phyloP scores from a whole-genome alignment of 805 yeast species.

The Lipomyces sp. region DNA sequence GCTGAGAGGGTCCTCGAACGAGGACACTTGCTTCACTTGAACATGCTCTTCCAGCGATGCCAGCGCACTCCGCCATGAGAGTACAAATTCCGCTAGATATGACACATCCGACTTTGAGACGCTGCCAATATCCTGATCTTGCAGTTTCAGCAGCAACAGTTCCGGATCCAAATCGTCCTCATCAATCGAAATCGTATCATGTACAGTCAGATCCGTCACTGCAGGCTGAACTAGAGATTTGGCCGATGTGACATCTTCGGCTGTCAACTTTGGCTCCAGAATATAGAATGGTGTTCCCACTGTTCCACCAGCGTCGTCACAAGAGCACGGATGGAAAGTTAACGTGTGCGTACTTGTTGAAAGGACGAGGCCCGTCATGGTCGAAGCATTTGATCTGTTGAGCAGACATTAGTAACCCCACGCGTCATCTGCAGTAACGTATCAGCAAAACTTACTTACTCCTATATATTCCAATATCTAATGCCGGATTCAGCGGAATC shows the following conservation, averaged over 20 bases:
- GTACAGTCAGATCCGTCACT: slow-evolving; percentile 28
- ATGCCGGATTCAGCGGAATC: not conserved
- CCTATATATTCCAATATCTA: not conserved
- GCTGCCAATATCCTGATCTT: slow-evolving; percentile 25
- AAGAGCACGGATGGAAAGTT: slow-evolving; percentile 22
- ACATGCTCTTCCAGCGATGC: slow-evolving; percentile 36
- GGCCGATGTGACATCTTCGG: not conserved
- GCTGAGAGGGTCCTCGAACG: slow-evolving; percentile 26
- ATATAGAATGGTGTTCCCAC: slow-evolving; percentile 25
- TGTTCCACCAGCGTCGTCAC: slow-evolving; percentile 23
- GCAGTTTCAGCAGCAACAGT: slow-evolving; percentile 22
- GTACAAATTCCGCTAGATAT: slow-evolving; percentile 41
- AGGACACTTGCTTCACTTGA: slow-evolving; percentile 13
- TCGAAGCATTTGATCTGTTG: slow-evolving; percentile 2
- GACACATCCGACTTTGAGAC: slow-evolving; percentile 17
- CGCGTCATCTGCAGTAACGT: not conserved
- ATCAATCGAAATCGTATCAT: slow-evolving; percentile 29
- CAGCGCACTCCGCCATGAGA: slow-evolving; percentile 44
- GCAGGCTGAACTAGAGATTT: slow-evolving; percentile 1
- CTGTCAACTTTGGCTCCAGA: slow-evolving; percentile 1
- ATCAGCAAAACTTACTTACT: not conserved
- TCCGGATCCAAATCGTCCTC: slow-evolving; percentile 22
- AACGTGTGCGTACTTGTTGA: slow-evolving; percentile 28
- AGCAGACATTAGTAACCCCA: not conserved
- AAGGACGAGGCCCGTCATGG: slow-evolving; percentile 17